A percentile compares a stretch with the other conserved stretches of the same genome.
These are phyloP conservation scores for Cadophora malorum DNA, from an alignment of 2,329 filamentous ascomycete species.

Conservation along the genomic window DNA sequence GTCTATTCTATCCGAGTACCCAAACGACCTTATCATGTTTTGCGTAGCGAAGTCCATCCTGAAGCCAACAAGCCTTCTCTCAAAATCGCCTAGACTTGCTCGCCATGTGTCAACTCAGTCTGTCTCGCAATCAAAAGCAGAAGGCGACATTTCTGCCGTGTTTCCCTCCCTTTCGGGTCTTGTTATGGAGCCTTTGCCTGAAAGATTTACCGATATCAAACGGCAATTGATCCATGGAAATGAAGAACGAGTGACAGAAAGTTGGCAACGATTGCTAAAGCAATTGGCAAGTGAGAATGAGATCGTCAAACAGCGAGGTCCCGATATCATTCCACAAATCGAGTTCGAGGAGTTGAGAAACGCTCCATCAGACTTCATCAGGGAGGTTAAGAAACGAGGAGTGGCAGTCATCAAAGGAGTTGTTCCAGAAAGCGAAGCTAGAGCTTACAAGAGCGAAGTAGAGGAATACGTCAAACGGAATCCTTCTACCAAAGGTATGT, in stretches of 20 bases:
- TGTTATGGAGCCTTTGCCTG: slow-evolving; percentile 54
- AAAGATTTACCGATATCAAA: slow-evolving; percentile 63
- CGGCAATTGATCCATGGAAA: slow-evolving; percentile 56
- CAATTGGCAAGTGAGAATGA: slow-evolving; percentile 56
- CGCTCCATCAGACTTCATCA: slow-evolving; percentile 29
- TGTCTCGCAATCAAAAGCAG: slow-evolving; percentile 44
- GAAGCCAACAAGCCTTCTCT: slow-evolving; percentile 5
- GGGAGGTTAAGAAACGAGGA: slow-evolving; percentile 36
- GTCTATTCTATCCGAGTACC: neutral
- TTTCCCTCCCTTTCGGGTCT: slow-evolving; percentile 64
- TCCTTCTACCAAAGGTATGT: slow-evolving; percentile 55
- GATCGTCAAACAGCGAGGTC: slow-evolving; percentile 52
- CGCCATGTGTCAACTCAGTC: slow-evolving; percentile 45
- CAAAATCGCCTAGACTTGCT: slow-evolving; percentile 49
- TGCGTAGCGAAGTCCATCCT: slow-evolving; percentile 18
- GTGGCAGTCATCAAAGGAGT: slow-evolving; percentile 67
- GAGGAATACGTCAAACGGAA: slow-evolving; percentile 71
- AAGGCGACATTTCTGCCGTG: slow-evolving; percentile 67
- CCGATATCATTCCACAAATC: slow-evolving; percentile 59
- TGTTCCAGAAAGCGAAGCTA: slow-evolving; percentile 65
- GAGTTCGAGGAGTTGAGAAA: slow-evolving; percentile 52
- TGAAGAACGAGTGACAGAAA: slow-evolving; percentile 53
- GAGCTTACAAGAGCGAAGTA: slow-evolving; percentile 68
- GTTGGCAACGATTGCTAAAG: slow-evolving; percentile 57
- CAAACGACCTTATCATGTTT: slow-evolving; percentile 30